Base-by-base conservation (phyloP, 2,329 filamentous ascomycete genomes). In the Venturia aucupariae region DNA sequence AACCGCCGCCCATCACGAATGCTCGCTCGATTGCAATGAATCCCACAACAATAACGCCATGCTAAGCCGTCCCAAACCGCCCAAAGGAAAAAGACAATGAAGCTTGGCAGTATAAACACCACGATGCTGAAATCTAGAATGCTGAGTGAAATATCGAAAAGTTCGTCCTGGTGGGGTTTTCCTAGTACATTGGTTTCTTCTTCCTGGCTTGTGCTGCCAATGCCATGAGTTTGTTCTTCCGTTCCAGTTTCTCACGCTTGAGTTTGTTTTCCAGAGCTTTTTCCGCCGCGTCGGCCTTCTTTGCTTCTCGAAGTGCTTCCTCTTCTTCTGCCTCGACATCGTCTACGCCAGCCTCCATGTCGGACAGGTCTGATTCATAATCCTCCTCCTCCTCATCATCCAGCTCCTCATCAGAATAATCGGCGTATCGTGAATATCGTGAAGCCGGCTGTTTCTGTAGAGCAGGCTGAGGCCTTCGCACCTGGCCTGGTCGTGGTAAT, bases 341-440 rank as follows among this genome's bases (percentile, higher is more conserved):
- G 66, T 86, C 87, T 44, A 88, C 73, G 41, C 88, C 88, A 2
- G 88, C 90, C 73, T 92, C 89, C 87, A 92, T 92, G 69, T 90
- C 89, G 6, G 87, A 90, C 5, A 86, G 89, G 44, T 55, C 64
- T n/a, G 51, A 65, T 24, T 42, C 54, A 44, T 64, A 65, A 24
- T 61, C 62, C 10, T 60, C 62, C 35, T 65, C 65, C 30, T 62
- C 55, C n/a, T 66, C 63, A 11, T 55, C 30, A 30, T 65, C 63
- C 32, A 46, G 6, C 19, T 51, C 32, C 10, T 62, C 55, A 24
- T 65, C 38, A 27, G 30, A 32, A 15, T 46, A 60, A 41, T 60
- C 42, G 15, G 61, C 64, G 39, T 64, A 55, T 7, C 62, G 32
- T 41, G 42, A 32, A n/a, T 57, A 57, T 35, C 30, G 51, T 57